Base-by-base conservation (phyloP, 805 yeast genomes). In the Priceomyces haplophilus region DNA sequence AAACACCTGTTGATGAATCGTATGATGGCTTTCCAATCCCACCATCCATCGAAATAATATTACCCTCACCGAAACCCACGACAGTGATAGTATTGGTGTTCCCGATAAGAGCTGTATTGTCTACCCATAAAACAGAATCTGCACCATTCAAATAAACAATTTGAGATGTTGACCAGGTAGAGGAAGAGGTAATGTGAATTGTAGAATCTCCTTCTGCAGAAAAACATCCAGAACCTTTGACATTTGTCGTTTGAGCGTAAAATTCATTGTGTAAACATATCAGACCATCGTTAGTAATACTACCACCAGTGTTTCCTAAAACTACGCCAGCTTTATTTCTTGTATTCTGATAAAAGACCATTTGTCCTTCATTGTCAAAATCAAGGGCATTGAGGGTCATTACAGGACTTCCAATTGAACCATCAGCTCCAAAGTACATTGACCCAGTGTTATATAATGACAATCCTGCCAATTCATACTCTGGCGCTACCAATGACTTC, bases 211-310 rank as follows among this genome's bases (percentile, higher is more conserved):
- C 40, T 8, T 45, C 58, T 13, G 52, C 51, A 37, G 37, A 46
- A n/a, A 60, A 47, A 52, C 68, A 63, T 20, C 68, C 68, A 13
- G 45, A 18, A 19, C 67, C 67, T 3, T 17, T 7, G 31, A 63
- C 49, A 16, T 32, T 34, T 10, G 58, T 50, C 1, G 52, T 43
- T 47, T 61, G 67, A 16, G 39, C 38, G 44, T 54, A 62, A 3
- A 38, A 37, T 24, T 50, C 45, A 33, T 55, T 60, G 37, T 44
- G 23, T 33, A 63, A 53, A 51, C 67, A 62, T 37, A 59, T 55
- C 21, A 50, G 49, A 37, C 64, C 64, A 32, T 47, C 23, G 37
- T 59, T 59, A 3, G 42, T 38, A 17, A 46, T 49, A 12, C 43
- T 50, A 6, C 50, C 48, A 13, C 43, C 20, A 20, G 47, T 16